A percentile compares a stretch with the other conserved stretches of the same genome.
These are phyloP conservation scores for Lecanicillium sp. DNA, from an alignment of 2,329 filamentous ascomycete species.

Conservation along the genomic window DNA sequence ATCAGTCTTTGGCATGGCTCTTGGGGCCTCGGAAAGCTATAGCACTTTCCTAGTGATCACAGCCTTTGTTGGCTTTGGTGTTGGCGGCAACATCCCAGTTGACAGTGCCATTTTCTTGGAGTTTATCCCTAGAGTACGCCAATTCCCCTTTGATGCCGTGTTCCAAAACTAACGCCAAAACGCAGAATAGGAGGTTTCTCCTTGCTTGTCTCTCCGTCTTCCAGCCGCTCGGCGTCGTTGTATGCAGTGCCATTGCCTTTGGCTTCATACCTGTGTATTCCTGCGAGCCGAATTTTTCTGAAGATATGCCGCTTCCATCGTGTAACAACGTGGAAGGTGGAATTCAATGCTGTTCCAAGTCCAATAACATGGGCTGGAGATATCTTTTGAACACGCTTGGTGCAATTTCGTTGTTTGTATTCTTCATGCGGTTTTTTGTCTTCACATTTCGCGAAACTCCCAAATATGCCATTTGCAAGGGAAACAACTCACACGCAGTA, in stretches of 20 bases:
- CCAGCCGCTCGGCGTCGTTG: conserved; percentile 45
- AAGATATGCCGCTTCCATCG: conserved; percentile 29
- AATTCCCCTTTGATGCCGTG: too few species aligned
- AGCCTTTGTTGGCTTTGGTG: conserved; percentile 44
- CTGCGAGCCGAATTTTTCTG: conserved; percentile 42
- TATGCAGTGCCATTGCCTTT: conserved; percentile 42
- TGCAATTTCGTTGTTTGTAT: conserved; percentile 32
- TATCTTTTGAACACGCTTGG: conserved; percentile 38
- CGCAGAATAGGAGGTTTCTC: too few species aligned
- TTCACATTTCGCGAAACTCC: conserved; percentile 40
- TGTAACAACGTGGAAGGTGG: conserved; percentile 26
- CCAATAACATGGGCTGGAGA: conserved; percentile 42
- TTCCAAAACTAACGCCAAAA: too few species aligned
- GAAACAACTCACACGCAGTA: conserved; percentile 37
- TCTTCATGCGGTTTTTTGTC: conserved; percentile 34
- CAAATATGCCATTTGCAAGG: conserved; percentile 34
- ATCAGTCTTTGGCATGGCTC: conserved; percentile 42
- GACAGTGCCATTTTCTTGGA: conserved; percentile 48
- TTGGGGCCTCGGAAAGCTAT: conserved; percentile 41
- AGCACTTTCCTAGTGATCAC: conserved; percentile 42
- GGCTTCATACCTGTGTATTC: conserved; percentile 42
- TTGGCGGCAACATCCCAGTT: conserved; percentile 47
- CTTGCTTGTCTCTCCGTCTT: conserved; percentile 45
- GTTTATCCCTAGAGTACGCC: conserved; percentile 40
- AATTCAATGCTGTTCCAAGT: conserved; percentile 25